Conservation (phyloP, 2,329 filamentous ascomycete genomes). For the Cadophora gregata region DNA sequence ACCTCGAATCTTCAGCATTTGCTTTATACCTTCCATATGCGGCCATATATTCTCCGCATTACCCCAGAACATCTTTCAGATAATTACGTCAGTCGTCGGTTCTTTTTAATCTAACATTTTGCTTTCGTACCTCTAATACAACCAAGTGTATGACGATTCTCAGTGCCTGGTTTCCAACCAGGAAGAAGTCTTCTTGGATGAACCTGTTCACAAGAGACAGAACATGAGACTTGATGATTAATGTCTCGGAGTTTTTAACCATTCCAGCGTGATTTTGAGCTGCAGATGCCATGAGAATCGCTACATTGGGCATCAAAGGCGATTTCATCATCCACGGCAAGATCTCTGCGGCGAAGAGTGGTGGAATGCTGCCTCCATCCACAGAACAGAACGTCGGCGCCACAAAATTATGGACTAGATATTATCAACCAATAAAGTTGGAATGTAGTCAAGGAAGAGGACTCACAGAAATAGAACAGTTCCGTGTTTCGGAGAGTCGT, state of each 20-base stretch:
- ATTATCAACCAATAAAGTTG: background rate
- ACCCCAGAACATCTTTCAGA: constrained; percentile 25
- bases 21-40: constrained; percentile 54
- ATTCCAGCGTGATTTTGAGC: constrained; percentile 3
- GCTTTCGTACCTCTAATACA: constrained; percentile 23
- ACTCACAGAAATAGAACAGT: constrained; percentile 29
- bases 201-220: constrained; percentile 24
- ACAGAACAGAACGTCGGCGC: constrained; percentile 26
- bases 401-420: constrained; percentile 24
- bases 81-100: background rate
- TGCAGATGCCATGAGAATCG: constrained; percentile 28
- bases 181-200: constrained; percentile 23
- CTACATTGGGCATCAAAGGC: constrained; percentile 30
- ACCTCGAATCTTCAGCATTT: constrained; percentile 55
- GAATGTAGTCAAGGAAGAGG: background rate
- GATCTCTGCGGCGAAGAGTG: constrained; percentile 21
- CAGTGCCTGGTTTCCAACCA: constrained; percentile 22
- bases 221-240: constrained; percentile 24
- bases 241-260: constrained; percentile 17
- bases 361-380: constrained; percentile 23
- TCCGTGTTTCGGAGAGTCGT: constrained; percentile 22
- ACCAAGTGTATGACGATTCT: constrained; percentile 28
- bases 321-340: constrained; percentile 30
- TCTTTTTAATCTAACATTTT: background rate
- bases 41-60: constrained; percentile 19